phyloP scores from a whole-genome alignment of 2,329 filamentous ascomycete genomes.

The Daldinia sp. region DNA sequence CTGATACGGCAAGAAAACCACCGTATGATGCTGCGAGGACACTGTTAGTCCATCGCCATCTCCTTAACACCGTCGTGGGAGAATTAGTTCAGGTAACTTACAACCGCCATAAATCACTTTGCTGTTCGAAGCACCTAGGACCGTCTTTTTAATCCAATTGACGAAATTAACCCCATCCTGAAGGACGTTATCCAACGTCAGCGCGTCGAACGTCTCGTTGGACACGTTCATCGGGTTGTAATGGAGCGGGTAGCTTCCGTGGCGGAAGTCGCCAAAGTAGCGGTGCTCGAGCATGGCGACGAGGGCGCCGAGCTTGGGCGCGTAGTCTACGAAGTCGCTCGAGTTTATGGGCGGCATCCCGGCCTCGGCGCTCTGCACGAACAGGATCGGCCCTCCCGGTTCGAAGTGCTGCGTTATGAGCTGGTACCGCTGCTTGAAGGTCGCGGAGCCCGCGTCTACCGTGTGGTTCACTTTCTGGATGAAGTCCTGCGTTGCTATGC shows the following conservation, averaged over 20 bases:
- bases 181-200: conserved; percentile 42
- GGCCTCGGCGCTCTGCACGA: conserved; percentile 38
- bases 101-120: conserved; percentile 39
- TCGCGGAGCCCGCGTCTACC: conserved; percentile 18
- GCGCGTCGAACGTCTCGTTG: conserved; percentile 12
- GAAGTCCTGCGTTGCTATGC: conserved; percentile 32
- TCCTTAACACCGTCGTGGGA: too few relatives aligned
- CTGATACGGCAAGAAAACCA: conserved; percentile 40
- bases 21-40: conserved; percentile 37
- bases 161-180: conserved; percentile 40
- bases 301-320: conserved; percentile 35
- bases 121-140: conserved; percentile 33
- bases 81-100: conserved; percentile 8
- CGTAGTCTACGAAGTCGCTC: conserved; percentile 41
- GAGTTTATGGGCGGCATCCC: conserved; percentile 36
- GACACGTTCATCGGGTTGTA: conserved; percentile 31
- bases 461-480: conserved; percentile 40
- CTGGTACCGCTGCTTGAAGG: conserved; percentile 41
- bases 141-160: conserved; percentile 40
- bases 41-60: conserved; percentile 12
- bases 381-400: conserved; percentile 41
- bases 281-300: conserved; percentile 43
- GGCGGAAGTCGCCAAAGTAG: conserved; percentile 35
- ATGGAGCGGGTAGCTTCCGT: conserved; percentile 34
- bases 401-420: conserved; percentile 37